A percentile compares a stretch with the other conserved stretches of the same genome.
Conservation (phyloP, 805 yeast species). For the Teunomyces panamensis region DNA sequence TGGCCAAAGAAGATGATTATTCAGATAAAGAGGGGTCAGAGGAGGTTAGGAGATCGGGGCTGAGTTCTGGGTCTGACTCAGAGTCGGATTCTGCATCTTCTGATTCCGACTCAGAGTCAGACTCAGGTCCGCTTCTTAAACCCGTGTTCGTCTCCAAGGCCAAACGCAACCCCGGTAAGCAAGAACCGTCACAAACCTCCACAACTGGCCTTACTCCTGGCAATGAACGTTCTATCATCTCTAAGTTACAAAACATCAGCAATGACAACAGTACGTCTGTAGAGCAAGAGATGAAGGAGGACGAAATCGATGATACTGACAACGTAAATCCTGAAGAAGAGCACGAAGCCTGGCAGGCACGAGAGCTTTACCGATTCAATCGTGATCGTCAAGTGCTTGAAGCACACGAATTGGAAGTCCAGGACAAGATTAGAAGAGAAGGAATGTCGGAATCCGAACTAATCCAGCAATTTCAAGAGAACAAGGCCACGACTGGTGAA, state of each 20-base stretch:
- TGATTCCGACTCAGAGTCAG: constrained; percentile 6
- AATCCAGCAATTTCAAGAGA: background rate
- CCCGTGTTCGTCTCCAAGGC: constrained; percentile 7
- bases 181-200: background rate
- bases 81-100: background rate
- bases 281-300: constrained; percentile 9
- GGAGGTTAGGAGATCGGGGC: background rate
- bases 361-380: constrained; percentile 36
- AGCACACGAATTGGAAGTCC: constrained; percentile 26
- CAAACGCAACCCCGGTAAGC: background rate
- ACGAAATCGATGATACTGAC: constrained; percentile 55
- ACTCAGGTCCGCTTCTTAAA: constrained; percentile 2
- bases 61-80: background rate
- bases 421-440: constrained; percentile 27
- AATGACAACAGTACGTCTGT: background rate
- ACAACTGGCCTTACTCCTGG: background rate
- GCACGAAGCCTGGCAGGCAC: constrained; percentile 33
- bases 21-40: background rate
- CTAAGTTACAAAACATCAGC: background rate
- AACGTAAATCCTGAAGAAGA: constrained; percentile 52
- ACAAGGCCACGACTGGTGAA: constrained; percentile 5
- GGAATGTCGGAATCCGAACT: constrained; percentile 21
- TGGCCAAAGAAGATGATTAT: too few relatives aligned
- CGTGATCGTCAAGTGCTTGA: constrained; percentile 29
- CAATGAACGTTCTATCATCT: background rate